Base-by-base conservation (phyloP, 1,284 basidiomycete species). In the Sporisorium reilianum region DNA sequence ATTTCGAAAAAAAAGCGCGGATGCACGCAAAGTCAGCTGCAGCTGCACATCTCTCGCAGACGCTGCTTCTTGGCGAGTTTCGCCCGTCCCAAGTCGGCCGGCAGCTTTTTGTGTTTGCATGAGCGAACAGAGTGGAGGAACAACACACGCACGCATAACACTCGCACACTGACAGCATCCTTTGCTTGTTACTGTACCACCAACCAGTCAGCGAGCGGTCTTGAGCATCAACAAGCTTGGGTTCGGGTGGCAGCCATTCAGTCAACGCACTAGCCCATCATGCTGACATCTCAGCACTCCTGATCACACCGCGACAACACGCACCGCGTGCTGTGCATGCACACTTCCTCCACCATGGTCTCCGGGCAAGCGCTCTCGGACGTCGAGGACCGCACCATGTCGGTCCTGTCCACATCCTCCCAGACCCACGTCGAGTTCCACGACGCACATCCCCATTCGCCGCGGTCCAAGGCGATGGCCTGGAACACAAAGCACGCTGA, bases 351-450 rank as follows among this genome's bases (percentile, higher is more conserved):
- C 26, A 52, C 11, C 48, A 62, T 62, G 65, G 20, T 30, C 5
- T 14, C 46, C 5, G 46, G 14, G 1, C 60, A 48, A 23, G n/a
- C 66, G 4, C 49, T 16, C 5, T 57, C 57, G 8, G 61, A 64
- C 28, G 18, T 30, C 18, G 62, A 61, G 22, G 58, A 70, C 14
- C 67, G 57, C 26, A 64, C 67, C 32, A 53, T 40, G 2, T 60
- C 62, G 2, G 67, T 30, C 20, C 11, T 64, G 18, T 70, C 67
- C 20, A 70, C 58, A 22, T 70, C 67, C 2, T 70, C 67, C 7
- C 67, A 70, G 7, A 70, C 67, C 1, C 67, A 70, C 23, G 62
- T 70, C 40, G 67, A 70, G 26, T 45, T 11, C n/a, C 44, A 34
- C 45, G 50, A 64, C 52, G 49, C 20, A 3, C 26, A 22, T 3